phyloP scores from a whole-genome alignment of 2,329 filamentous ascomycete species.

The Ophiostoma pallidulum region DNA sequence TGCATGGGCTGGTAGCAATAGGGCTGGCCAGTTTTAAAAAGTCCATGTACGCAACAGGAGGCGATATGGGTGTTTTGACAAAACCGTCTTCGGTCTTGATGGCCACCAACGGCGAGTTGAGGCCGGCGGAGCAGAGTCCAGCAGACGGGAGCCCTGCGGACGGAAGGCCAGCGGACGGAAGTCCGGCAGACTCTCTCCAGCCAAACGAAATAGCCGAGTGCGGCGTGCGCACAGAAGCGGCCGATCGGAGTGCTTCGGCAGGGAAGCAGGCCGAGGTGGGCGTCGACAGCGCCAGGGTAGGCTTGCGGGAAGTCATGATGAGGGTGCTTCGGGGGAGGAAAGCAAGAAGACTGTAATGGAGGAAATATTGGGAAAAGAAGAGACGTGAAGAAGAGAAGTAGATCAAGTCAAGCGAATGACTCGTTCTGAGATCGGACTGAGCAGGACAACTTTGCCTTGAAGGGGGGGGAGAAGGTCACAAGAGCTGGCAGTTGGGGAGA shows the following conservation, averaged over 20 bases:
- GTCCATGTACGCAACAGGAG: conserved; percentile 81
- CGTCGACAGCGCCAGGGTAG: conserved; percentile 50
- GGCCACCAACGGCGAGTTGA: conserved; percentile 33
- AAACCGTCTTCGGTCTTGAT: conserved; percentile 60
- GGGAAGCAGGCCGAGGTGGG: conserved; percentile 54
- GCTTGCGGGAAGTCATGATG: conserved; percentile 45
- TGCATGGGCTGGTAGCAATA: conserved; percentile 12
- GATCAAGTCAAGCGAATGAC: conserved; percentile 37
- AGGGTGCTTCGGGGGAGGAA: not conserved
- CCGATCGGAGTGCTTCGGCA: conserved; percentile 23
- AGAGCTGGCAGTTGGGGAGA: conserved; percentile 26
- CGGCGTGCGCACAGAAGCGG: conserved; percentile 54
- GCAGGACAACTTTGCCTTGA: conserved; percentile 28
- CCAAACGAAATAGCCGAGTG: conserved; percentile 51
- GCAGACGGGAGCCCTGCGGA: conserved; percentile 31
- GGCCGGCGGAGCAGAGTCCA: conserved; percentile 28
- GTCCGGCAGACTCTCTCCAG: conserved; percentile 23
- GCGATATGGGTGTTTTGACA: conserved; percentile 78
- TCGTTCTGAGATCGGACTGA: conserved; percentile 26
- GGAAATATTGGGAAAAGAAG: conserved; percentile 5
- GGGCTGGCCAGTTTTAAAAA: conserved; percentile 64
- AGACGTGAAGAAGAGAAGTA: not conserved
- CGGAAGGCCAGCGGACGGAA: conserved; percentile 32
- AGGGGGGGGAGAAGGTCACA: conserved; percentile 20
- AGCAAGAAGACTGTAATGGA: not conserved